Conservation (phyloP, 495 filamentous ascomycete species). For the Ramalina intermedia region DNA sequence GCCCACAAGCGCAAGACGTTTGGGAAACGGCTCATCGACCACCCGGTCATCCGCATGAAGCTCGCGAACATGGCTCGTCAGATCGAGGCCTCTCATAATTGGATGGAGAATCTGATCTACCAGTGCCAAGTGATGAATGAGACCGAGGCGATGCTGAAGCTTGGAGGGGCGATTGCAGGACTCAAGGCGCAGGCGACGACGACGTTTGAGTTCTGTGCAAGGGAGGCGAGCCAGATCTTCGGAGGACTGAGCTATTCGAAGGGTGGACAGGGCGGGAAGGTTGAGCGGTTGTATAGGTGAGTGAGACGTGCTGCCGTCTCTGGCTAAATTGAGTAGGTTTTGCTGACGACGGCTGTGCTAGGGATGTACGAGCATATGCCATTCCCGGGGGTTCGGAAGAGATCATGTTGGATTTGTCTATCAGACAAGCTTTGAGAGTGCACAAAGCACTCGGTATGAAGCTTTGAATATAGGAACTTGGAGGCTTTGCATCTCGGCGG, state of each 20-base stretch:
- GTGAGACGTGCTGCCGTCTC: too few species aligned
- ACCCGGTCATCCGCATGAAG: constrained; percentile 95
- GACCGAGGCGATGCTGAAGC: constrained; percentile 86
- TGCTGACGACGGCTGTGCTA: too few species aligned
- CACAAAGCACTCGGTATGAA: constrained; percentile 93
- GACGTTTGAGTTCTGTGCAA: constrained; percentile 93
- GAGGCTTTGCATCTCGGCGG: not conserved
- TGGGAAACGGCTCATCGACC: constrained; percentile 87
- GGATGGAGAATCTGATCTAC: constrained; percentile 93
- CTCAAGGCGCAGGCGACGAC: constrained; percentile 86
- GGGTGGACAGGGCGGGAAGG: constrained; percentile 90
- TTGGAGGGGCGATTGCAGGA: constrained; percentile 86
- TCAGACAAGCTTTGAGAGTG: constrained; percentile 81
- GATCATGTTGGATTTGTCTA: constrained; percentile 97
- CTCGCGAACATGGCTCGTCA: constrained; percentile 95
- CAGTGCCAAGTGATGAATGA: constrained; percentile 88
- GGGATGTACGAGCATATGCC: constrained; percentile 90
- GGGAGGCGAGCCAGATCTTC: constrained; percentile 95
- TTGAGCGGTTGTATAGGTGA: constrained; percentile 75
- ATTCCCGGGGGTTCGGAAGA: constrained; percentile 95
- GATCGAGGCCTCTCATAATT: constrained; percentile 90
- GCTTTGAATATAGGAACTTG: constrained; percentile 39
- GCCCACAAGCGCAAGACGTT: constrained; percentile 93
- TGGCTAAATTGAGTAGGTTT: too few species aligned
- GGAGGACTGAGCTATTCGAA: constrained; percentile 86